These are phyloP conservation scores for Dryas drummondii DNA, from an alignment of 306 rosid genomes.

Conservation along the genomic window DNA sequence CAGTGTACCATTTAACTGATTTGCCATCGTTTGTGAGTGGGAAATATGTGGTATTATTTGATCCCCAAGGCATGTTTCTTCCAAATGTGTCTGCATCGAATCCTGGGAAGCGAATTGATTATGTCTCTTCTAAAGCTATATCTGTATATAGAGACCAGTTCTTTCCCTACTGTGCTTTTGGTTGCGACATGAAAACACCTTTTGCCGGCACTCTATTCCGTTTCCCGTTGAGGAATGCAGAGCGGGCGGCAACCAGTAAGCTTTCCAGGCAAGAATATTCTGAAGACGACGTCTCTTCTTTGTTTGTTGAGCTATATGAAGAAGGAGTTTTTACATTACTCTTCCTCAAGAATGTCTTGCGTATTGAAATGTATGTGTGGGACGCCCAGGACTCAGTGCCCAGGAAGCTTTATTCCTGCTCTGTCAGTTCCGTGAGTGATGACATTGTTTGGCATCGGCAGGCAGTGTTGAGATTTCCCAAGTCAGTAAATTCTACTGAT, in stretches of 20 bases:
- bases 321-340: slow-evolving; percentile 87
- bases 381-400: slow-evolving; percentile 60
- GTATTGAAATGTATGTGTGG: slow-evolving; percentile 85
- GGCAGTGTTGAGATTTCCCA: slow-evolving; percentile 73
- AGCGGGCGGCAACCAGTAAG: slow-evolving; percentile 75
- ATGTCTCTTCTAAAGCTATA: slow-evolving; percentile 68
- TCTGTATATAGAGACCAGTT: slow-evolving; percentile 78
- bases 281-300: slow-evolving; percentile 77
- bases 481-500: slow-evolving; percentile 40
- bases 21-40: slow-evolving; percentile 98
- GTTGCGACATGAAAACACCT: slow-evolving; percentile 80
- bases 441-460: slow-evolving; percentile 78
- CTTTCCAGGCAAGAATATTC: slow-evolving; percentile 87
- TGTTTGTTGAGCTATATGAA: slow-evolving; percentile 81
- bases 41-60: slow-evolving; percentile 81
- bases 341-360: slow-evolving; percentile 74
- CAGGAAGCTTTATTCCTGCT: slow-evolving; percentile 71
- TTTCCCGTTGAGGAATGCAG: slow-evolving; percentile 81
- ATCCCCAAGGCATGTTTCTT: slow-evolving; percentile 92
- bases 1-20: slow-evolving; percentile 96
- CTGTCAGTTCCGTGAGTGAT: slow-evolving; percentile 58
- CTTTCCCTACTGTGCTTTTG: slow-evolving; percentile 85
- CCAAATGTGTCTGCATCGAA: slow-evolving; percentile 85
- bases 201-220: slow-evolving; percentile 89
- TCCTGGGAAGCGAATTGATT: slow-evolving; percentile 96